phyloP scores from a whole-genome alignment of 2,329 filamentous ascomycete species.

The Penicillium expansum region DNA sequence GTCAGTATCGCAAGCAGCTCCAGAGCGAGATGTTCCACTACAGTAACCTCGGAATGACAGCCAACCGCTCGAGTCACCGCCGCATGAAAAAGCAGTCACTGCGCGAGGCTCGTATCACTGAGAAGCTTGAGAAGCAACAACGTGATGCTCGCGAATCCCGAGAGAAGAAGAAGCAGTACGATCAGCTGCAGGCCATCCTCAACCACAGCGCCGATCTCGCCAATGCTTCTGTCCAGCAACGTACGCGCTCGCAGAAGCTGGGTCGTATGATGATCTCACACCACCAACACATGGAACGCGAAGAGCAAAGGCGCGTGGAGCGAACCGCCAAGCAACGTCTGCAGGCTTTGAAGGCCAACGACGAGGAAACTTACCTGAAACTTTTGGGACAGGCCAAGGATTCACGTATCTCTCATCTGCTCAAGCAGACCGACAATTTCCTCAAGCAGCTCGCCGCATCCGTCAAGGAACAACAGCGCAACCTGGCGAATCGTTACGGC shows the following conservation, averaged over 20 bases:
- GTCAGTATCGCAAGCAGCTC: constrained; percentile 78
- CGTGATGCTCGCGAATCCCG: constrained; percentile 92
- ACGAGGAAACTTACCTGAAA: constrained; percentile 98
- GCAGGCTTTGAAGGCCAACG: constrained; percentile 96
- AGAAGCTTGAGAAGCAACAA: constrained; percentile 99
- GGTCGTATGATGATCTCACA: constrained; percentile 84
- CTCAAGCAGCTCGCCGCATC: constrained; percentile 91
- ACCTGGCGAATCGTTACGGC: constrained; percentile 74
- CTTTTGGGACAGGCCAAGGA: constrained; percentile 98
- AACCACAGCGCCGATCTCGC: constrained; percentile 77
- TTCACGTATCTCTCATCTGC: constrained; percentile 95
- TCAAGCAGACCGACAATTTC: constrained; percentile 97
- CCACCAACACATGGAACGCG: constrained; percentile 96
- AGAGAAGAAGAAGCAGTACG: constrained; percentile 95
- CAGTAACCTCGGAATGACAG: constrained; percentile 95
- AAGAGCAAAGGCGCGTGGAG: constrained; percentile 98
- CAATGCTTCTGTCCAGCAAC: constrained; percentile 64
- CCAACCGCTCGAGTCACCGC: constrained; percentile 85
- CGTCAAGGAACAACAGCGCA: constrained; percentile 89
- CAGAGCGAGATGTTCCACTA: constrained; percentile 91
- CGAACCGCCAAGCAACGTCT: constrained; percentile 98
- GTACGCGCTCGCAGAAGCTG: constrained; percentile 76
- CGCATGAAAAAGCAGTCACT: constrained; percentile 97
- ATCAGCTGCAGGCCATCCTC: constrained; percentile 84
- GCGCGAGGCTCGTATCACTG: constrained; percentile 91